A percentile compares a stretch with the other conserved stretches of the same genome.
Evolutionary conservation across 192 early-diverging fungal species (phyloP).

Genomic region (Mortierella antarctica): DNA sequence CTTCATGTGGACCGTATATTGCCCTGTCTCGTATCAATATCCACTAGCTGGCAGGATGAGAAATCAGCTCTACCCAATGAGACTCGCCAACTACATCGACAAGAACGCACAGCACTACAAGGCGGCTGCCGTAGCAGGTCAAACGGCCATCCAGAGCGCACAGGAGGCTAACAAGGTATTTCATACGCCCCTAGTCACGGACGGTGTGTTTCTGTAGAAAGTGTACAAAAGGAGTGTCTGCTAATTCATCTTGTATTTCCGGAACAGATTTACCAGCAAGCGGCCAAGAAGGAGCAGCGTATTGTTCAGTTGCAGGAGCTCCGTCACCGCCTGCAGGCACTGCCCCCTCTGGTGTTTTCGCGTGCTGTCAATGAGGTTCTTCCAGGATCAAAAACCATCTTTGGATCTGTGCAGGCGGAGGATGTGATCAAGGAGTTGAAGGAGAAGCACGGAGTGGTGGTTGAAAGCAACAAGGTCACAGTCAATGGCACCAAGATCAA

Average conservation of each 20-base stretch:
- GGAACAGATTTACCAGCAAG: slow-evolving; percentile 28
- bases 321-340: slow-evolving; percentile 32
- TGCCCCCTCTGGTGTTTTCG: slow-evolving; percentile 36
- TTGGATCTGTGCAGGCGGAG: slow-evolving; percentile 52
- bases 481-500: slow-evolving; percentile 51
- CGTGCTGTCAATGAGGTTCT: slow-evolving; percentile 51
- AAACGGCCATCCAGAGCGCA: slow-evolving; percentile 29
- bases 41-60: slow-evolving; percentile 48
- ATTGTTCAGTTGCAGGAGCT: slow-evolving; percentile 46
- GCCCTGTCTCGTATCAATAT: not conserved
- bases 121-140: slow-evolving; percentile 23
- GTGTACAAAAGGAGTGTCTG: not conserved
- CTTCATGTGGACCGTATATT: no score
- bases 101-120: slow-evolving; percentile 33
- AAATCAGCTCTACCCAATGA: slow-evolving; percentile 43
- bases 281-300: slow-evolving; percentile 47
- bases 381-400: slow-evolving; percentile 50
- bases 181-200: not conserved
- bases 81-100: slow-evolving; percentile 45
- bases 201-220: not conserved
- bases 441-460: slow-evolving; percentile 37
- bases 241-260: not conserved
- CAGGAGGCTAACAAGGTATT: slow-evolving; percentile 40
- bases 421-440: slow-evolving; percentile 53
- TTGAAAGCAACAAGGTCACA: slow-evolving; percentile 29